Evolutionary conservation across 148 eudicot species (phyloP).

Genomic region (Rhododendron williamsianum): DNA sequence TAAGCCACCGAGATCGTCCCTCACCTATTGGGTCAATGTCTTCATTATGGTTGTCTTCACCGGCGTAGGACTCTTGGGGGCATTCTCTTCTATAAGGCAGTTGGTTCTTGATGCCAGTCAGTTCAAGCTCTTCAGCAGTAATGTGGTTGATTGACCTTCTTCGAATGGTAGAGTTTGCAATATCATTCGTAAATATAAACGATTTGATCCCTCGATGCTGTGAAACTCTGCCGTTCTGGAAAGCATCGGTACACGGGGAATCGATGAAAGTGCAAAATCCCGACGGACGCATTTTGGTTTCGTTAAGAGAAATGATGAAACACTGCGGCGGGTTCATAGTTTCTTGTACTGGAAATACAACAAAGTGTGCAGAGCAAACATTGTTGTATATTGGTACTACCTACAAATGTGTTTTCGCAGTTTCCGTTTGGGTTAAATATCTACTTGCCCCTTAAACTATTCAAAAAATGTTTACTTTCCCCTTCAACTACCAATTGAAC

Average conservation of each 20-base stretch:
- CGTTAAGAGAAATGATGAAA: not conserved
- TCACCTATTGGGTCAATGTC: conserved; percentile 40
- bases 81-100: conserved; percentile 69
- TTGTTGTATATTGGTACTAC: not conserved
- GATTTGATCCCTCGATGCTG: not conserved
- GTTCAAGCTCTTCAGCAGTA: conserved; percentile 7
- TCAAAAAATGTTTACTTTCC: too few relatives aligned
- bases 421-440: too few relatives aligned
- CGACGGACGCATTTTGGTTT: not conserved
- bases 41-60: conserved; percentile 64
- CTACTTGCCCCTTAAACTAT: too few relatives aligned
- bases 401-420: not conserved
- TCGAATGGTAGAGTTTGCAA: not conserved
- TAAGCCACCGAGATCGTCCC: conserved; percentile 8
- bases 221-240: not conserved
- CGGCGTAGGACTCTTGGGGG: conserved; percentile 64
- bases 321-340: not conserved
- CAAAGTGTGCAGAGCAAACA: not conserved
- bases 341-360: not conserved
- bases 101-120: conserved; percentile 43
- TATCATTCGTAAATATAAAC: not conserved
- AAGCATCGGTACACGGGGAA: not conserved
- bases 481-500: too few relatives aligned
- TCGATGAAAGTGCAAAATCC: not conserved
- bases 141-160: not conserved